Conservation (phyloP, 1,284 basidiomycete genomes). For the Apiotrichum akiyoshidainum region DNA sequence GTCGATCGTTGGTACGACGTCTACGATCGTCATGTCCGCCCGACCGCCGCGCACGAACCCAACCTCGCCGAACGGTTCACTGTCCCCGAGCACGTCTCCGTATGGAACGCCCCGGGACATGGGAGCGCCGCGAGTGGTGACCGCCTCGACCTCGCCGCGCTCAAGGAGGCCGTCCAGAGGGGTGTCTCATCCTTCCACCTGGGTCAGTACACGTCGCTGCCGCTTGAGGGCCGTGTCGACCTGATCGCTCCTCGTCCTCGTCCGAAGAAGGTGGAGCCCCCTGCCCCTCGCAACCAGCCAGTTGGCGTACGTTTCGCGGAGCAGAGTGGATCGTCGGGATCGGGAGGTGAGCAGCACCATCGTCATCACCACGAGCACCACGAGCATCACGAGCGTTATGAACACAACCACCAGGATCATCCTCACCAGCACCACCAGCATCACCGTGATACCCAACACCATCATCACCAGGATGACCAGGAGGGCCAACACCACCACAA, state of each 20-base stretch:
- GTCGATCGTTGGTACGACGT: constrained; percentile 86
- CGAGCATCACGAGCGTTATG: not conserved
- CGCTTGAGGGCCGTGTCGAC: constrained; percentile 79
- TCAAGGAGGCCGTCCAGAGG: constrained; percentile 64
- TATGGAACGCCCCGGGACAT: constrained; percentile 58
- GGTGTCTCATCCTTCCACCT: constrained; percentile 57
- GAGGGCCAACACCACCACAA: not conserved
- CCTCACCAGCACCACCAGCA: not conserved
- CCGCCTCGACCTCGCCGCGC: constrained; percentile 63
- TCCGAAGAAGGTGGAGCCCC: not conserved
- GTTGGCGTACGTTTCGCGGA: not conserved
- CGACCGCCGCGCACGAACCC: constrained; percentile 44
- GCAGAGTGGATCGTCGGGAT: too few species aligned
- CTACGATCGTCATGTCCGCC: constrained; percentile 80
- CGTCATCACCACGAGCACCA: too few species aligned
- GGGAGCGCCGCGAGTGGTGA: not conserved
- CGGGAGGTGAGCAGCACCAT: too few species aligned
- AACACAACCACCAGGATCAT: not conserved
- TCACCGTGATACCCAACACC: not conserved
- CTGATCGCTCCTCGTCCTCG: constrained; percentile 58
- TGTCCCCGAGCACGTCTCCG: constrained; percentile 65
- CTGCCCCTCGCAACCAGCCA: not conserved
- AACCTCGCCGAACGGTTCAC: constrained; percentile 59
- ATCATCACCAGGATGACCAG: not conserved
- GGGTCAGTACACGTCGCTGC: constrained; percentile 73